These are phyloP conservation scores for Epichloe hybrida DNA, from an alignment of 2,329 filamentous ascomycete species.

Conservation along the genomic window DNA sequence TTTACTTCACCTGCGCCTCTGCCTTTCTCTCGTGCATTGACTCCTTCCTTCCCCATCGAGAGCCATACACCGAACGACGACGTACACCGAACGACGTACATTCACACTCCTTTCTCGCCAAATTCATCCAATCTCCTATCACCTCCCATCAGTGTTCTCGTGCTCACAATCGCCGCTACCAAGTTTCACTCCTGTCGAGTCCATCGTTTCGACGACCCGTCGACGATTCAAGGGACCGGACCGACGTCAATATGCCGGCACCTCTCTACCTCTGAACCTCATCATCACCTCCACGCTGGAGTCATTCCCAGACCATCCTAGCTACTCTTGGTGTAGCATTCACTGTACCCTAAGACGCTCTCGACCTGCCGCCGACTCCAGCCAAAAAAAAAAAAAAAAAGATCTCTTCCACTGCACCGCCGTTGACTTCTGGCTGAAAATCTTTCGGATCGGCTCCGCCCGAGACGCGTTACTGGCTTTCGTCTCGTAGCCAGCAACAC, in stretches of 20 bases:
- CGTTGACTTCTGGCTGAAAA: neutral
- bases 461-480: neutral
- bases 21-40: neutral
- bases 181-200: neutral
- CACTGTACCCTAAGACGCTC: neutral
- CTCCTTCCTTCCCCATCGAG: neutral
- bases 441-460: neutral
- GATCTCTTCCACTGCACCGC: neutral
- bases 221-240: neutral
- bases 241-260: slow-evolving; percentile 5
- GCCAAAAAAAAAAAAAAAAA: neutral
- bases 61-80: neutral
- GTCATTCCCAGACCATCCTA: neutral
- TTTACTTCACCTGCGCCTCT: neutral
- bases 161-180: neutral
- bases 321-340: neutral
- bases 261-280: neutral
- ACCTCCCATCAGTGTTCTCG: neutral
- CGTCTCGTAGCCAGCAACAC: neutral
- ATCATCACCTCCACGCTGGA: neutral
- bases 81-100: neutral
- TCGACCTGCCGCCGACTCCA: neutral
- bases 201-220: neutral
- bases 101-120: neutral
- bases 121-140: neutral